Percentiles rank a stretch among this genome's conserved stretches.
phyloP scores from a whole-genome alignment of 805 yeast genomes.

The Cyberlindnera maritima region DNA sequence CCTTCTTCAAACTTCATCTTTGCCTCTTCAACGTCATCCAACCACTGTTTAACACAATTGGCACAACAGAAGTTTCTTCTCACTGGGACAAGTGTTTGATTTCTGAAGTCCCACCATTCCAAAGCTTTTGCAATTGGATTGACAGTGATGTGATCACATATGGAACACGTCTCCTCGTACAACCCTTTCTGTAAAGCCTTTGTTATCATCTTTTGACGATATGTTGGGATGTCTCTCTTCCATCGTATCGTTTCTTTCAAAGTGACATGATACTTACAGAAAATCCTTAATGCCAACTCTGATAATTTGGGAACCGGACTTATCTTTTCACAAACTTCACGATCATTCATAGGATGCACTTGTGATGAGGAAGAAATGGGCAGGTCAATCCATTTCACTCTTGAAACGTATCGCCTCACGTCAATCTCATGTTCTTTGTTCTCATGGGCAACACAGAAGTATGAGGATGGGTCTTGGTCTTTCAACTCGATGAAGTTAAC shows the following conservation, averaged over 20 bases:
- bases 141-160: conserved; percentile 45
- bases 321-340: conserved; percentile 19
- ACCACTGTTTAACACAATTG: conserved; percentile 40
- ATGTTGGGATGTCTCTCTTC: conserved; percentile 46
- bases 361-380: conserved; percentile 8
- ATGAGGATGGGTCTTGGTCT: conserved; percentile 15
- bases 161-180: conserved; percentile 51
- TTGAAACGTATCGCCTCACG: conserved; percentile 25
- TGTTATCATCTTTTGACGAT: conserved; percentile 44
- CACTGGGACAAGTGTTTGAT: conserved; percentile 48
- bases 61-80: conserved; percentile 55
- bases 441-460: conserved; percentile 26
- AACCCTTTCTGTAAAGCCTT: conserved; percentile 52
- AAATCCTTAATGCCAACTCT: conserved; percentile 44
- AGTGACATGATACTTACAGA: conserved; percentile 52
- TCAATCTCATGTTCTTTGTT: conserved; percentile 15
- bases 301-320: conserved; percentile 43
- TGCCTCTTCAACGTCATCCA: conserved; percentile 20
- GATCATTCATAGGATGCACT: conserved; percentile 13
- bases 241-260: conserved; percentile 52
- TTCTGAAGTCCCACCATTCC: conserved; percentile 68
- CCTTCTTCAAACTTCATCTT: conserved; percentile 1
- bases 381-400: conserved; percentile 24
- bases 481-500: conserved; percentile 32
- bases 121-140: conserved; percentile 57